Evolutionary conservation across 108 stramenopile species (phyloP).

Genomic region (Skeletonema potamos): DNA sequence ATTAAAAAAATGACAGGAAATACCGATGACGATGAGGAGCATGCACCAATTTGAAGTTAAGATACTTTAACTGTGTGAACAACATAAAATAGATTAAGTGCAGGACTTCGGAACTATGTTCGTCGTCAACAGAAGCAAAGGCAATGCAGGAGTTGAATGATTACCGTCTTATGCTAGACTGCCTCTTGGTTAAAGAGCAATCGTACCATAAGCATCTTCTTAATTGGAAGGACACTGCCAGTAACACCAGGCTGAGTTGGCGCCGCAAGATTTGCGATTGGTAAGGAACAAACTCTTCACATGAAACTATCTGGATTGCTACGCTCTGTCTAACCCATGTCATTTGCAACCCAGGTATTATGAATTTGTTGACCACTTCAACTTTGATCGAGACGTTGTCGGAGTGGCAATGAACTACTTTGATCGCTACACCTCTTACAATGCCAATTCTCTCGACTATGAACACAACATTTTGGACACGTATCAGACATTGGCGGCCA

Average conservation of each 20-base stretch:
- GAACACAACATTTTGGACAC: conserved; percentile 12
- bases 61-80: no score
- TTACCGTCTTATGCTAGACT: neutral
- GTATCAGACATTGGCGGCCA: conserved; percentile 61
- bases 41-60: no score
- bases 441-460: conserved; percentile 3
- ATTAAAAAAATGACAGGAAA: no score
- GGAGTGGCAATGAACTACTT: conserved; percentile 58
- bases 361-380: conserved; percentile 33
- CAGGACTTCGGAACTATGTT: no score
- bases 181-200: conserved; percentile 5
- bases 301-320: neutral
- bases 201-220: neutral
- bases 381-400: conserved; percentile 69
- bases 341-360: conserved; percentile 10
- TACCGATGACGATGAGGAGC: no score
- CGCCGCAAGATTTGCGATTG: conserved; percentile 63
- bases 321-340: no score
- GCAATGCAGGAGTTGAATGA: conserved; percentile 7
- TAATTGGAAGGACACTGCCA: neutral
- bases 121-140: neutral
- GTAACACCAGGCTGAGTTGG: conserved; percentile 12
- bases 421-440: conserved; percentile 47
- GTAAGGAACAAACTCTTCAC: conserved; percentile 8
- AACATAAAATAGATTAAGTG: no score